phyloP scores from a whole-genome alignment of 176 grass and related monocot species.

The Saccharum officinarum region DNA sequence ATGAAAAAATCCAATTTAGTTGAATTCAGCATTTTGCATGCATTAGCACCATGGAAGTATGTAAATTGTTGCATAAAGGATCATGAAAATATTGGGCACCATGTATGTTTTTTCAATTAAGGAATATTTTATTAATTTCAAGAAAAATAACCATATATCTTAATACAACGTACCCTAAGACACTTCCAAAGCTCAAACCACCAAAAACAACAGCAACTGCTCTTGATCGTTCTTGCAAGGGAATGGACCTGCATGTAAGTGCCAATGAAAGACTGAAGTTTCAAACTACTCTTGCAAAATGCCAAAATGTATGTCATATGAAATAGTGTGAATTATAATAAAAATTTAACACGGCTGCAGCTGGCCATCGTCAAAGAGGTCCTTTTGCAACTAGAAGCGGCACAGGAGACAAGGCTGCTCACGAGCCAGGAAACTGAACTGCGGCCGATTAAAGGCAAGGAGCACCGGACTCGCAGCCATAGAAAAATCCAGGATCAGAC shows the following conservation, averaged over 20 bases:
- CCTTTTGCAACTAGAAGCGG: too few species aligned
- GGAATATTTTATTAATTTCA: background rate
- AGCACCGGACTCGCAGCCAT: too few species aligned
- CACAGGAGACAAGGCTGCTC: too few species aligned
- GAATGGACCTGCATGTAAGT: slow-evolving; percentile 73
- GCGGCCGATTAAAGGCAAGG: too few species aligned
- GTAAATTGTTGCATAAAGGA: slow-evolving; percentile 20
- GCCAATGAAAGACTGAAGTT: background rate
- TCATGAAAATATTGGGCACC: background rate
- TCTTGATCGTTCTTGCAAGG: slow-evolving; percentile 85
- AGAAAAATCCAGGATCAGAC: too few species aligned
- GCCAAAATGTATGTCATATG: slow-evolving; percentile 4
- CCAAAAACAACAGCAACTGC: slow-evolving; percentile 99
- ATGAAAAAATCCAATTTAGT: background rate
- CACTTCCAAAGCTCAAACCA: slow-evolving; percentile 87
- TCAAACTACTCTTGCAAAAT: slow-evolving; percentile 16
- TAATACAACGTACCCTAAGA: slow-evolving; percentile 76
- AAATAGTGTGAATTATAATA: background rate
- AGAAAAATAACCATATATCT: slow-evolving; percentile 19
- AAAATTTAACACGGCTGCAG: background rate
- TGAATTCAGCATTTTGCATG: slow-evolving; percentile 7
- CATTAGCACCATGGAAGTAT: slow-evolving; percentile 15
- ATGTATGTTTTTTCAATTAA: background rate
- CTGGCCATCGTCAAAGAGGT: too few species aligned
- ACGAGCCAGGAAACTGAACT: too few species aligned